Conservation (phyloP, 2,329 filamentous ascomycete genomes). For the Myriosclerotinia duriaeana region DNA sequence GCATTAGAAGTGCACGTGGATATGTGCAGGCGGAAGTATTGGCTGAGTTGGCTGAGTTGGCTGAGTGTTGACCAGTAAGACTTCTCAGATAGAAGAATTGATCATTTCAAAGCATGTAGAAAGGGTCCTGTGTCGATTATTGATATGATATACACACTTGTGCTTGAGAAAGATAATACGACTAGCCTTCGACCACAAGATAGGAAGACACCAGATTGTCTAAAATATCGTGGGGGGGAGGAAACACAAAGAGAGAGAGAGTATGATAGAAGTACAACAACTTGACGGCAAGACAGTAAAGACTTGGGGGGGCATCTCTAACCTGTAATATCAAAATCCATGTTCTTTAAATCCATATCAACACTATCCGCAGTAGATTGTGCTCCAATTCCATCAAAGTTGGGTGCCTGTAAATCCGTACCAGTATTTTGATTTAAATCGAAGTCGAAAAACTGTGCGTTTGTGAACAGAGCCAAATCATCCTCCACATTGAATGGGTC, state of each 20-base stretch:
- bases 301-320: constrained; percentile 8
- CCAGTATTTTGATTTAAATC: constrained; percentile 63
- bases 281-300: constrained; percentile 5
- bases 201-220: not conserved
- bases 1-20: constrained; percentile 11
- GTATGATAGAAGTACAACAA: not conserved
- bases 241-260: not conserved
- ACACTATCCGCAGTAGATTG: constrained; percentile 22
- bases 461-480: constrained; percentile 76
- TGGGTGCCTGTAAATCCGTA: constrained; percentile 51
- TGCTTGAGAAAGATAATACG: not conserved
- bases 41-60: constrained; percentile 5
- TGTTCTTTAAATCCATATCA: constrained; percentile 28
- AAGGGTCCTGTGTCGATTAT: constrained; percentile 8
- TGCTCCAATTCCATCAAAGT: constrained; percentile 28
- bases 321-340: constrained; percentile 28
- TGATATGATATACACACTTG: constrained; percentile 18
- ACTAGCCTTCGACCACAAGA: not conserved
- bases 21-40: constrained; percentile 6
- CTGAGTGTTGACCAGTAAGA: constrained; percentile 9
- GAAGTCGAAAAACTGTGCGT: constrained; percentile 79
- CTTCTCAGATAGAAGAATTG: constrained; percentile 4
- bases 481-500: constrained; percentile 63
- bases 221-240: not conserved
- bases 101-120: constrained; percentile 4